These are phyloP conservation scores for Dichotomopilus funicola DNA, from an alignment of 2,329 filamentous ascomycete species.

Conservation along the genomic window DNA sequence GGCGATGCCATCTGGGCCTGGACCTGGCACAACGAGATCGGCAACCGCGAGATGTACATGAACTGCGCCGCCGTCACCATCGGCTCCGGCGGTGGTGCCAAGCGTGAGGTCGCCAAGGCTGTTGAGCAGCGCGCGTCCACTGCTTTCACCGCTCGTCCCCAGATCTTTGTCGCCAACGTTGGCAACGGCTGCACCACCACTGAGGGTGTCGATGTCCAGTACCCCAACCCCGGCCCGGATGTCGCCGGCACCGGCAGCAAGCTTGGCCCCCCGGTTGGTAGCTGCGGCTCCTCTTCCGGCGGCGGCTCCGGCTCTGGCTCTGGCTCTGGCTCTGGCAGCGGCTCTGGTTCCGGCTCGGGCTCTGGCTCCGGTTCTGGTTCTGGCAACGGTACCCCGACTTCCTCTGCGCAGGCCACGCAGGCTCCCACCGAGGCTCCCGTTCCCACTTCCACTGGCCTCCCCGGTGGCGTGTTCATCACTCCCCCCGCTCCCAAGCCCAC, in stretches of 20 bases:
- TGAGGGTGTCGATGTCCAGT: conserved; percentile 52
- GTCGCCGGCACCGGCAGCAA: conserved; percentile 9
- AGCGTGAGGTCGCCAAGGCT: conserved; percentile 13
- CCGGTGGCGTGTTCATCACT: conserved; percentile 24
- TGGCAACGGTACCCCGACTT: conserved; percentile 6
- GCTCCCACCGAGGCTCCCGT: conserved; percentile 4
- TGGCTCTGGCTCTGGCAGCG: conserved; percentile 20
- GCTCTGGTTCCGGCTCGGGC: conserved; percentile 11
- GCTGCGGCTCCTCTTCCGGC: conserved; percentile 26
- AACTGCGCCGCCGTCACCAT: conserved; percentile 71
- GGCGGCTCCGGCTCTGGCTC: conserved; percentile 15
- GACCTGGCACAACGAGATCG: conserved; percentile 71
- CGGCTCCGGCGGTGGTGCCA: conserved; percentile 30
- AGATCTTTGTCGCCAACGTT: conserved; percentile 67
- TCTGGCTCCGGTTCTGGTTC: conserved; percentile 20
- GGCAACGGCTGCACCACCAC: conserved; percentile 49
- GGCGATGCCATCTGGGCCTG: conserved; percentile 63
- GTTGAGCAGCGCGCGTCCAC: conserved; percentile 27
- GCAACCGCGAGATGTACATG: conserved; percentile 83
- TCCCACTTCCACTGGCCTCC: conserved; percentile 5
- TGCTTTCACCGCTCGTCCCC: conserved; percentile 52
- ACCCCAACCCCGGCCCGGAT: conserved; percentile 50
- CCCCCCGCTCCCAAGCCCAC: conserved; percentile 15
- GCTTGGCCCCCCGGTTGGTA: conserved; percentile 12
- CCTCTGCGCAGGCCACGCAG: conserved; percentile 12